Evolutionary conservation across 441 rosid genomes (phyloP), one percentile per base, ranked within the genome.

Genomic region (Capsella rubella): DNA sequence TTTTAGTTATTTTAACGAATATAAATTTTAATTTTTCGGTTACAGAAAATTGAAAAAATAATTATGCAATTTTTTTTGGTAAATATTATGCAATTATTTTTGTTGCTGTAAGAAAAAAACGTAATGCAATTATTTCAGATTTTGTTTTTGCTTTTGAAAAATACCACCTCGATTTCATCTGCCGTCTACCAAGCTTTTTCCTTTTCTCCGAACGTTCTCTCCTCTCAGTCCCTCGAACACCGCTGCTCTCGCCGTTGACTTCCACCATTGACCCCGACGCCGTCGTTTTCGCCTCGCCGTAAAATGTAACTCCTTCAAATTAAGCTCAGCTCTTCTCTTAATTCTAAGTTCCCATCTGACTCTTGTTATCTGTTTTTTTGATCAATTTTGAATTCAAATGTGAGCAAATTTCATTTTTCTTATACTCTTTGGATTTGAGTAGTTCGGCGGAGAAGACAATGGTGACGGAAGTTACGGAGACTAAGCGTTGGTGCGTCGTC

Each of bases 401-500:
- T 2, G 25, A 21, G 25, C 25, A 21, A 21, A 21, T 21, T 21
- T 21, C 70, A 72, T 9, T 72, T 14, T 72, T 6, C 25, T 31
- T 54, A 51, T 50, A 9, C 4, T 6, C 34, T 34, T 10, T 8
- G 13, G 49, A 8, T 32, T 46, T 47, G 59, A 35, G 15, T 37
- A 57, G 53, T 40, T 57, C 57, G 34, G 43, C 54, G 73, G 68
- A 75, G 56, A 61, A 68, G 57, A 61, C 57, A 62, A 51, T 75
- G 79, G 69, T 14, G 74, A 35, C 1, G 59, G 74, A 68, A 37
- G 69, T 54, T 53, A 69, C 58, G 5, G 59, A 35, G 70, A 69
- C 70, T 9, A 57, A 45, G 46, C 69, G 65, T 5, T 69, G 79
- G 79, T 75, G 79, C 25, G 79, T 75, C 3, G 79, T 75, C 0